Evolutionary conservation across 805 yeast genomes (phyloP).

Genomic region (Yarrowia sp.): DNA sequence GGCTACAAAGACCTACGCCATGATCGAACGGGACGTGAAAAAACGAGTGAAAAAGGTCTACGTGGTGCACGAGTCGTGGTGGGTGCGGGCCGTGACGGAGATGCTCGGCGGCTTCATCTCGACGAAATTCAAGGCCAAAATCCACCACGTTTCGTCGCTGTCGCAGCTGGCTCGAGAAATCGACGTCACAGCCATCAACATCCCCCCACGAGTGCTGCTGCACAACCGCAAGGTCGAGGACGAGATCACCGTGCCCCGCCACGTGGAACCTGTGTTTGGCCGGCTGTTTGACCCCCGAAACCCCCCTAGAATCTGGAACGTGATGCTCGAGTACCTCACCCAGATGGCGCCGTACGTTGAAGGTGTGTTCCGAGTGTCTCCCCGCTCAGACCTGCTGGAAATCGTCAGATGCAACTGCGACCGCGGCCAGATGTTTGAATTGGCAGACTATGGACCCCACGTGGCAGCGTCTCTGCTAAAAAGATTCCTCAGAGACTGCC

Average conservation of each 20-base stretch:
- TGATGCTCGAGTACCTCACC: constrained; percentile 41
- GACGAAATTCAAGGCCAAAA: constrained; percentile 55
- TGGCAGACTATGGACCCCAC: constrained; percentile 64
- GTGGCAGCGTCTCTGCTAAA: constrained; percentile 57
- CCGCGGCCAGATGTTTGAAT: constrained; percentile 61
- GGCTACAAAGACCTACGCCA: constrained; percentile 65
- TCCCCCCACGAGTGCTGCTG: constrained; percentile 75
- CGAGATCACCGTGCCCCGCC: constrained; percentile 59
- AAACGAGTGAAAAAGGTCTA: constrained; percentile 66
- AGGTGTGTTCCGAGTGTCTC: constrained; percentile 44
- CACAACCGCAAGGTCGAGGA: constrained; percentile 65
- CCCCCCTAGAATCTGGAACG: constrained; percentile 50
- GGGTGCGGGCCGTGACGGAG: constrained; percentile 77
- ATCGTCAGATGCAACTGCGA: constrained; percentile 50
- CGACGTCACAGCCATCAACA: constrained; percentile 78
- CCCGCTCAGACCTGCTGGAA: constrained; percentile 45
- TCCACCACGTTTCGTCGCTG: constrained; percentile 58
- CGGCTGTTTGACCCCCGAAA: constrained; percentile 43
- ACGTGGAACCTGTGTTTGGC: constrained; percentile 49
- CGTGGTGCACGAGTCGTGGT: constrained; percentile 91
- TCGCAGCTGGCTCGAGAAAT: constrained; percentile 64
- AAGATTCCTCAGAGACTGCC: constrained; percentile 59
- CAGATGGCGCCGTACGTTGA: constrained; percentile 37
- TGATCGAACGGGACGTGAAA: constrained; percentile 63
- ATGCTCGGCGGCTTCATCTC: constrained; percentile 68